Evolutionary conservation across 106 monocot species (phyloP), one percentile per base, ranked within the genome.

Genomic region (Allium sativum): DNA sequence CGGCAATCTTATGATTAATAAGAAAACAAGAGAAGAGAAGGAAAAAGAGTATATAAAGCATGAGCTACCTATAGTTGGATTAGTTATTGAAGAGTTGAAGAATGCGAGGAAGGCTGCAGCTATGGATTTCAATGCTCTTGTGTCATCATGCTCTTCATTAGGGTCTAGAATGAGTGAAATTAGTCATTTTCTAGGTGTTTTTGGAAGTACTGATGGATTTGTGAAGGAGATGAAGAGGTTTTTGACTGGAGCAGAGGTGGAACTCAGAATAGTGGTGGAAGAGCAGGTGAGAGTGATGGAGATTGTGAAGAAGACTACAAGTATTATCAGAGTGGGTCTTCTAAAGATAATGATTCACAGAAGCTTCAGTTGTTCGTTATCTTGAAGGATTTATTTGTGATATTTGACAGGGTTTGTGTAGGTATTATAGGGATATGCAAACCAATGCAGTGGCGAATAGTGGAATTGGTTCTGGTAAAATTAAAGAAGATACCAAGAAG

Each of bases 21-120:
- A 42, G 40, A 56, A 57, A 14, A 41, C 64, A 45, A 74, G 65
- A 51, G 82, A 73, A 21, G 82, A 87, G 60, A 76, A 71, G 55
- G 81, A n/a, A n/a, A 87, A 17, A 72, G 82, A 87, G 68, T 87
- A 87, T 64, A 76, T 74, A 45, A 79, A 62, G 71, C 68, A 82
- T 3, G 87, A 82, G 44, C 65, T 87, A 40, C 82, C 87, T 8
- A 65, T 87, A 18, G 72, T 87, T 7, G 79, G 79, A 9, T 70
- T 73, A 15, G 66, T 87, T 44, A 77, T 79, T 59, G 62, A 51
- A 6, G 82, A 82, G 74, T 69, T 83, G 45, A 31, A 73, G n/a
- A 83, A 76, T 44, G 82, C 79, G n/a, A 87, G 79, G 68, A 83
- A 58, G 40, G 82, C 79, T 3, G 82, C 87, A 18, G 65, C 40